Base-by-base conservation (phyloP, 2,329 filamentous ascomycete species). In the Microascus cirrosus region DNA sequence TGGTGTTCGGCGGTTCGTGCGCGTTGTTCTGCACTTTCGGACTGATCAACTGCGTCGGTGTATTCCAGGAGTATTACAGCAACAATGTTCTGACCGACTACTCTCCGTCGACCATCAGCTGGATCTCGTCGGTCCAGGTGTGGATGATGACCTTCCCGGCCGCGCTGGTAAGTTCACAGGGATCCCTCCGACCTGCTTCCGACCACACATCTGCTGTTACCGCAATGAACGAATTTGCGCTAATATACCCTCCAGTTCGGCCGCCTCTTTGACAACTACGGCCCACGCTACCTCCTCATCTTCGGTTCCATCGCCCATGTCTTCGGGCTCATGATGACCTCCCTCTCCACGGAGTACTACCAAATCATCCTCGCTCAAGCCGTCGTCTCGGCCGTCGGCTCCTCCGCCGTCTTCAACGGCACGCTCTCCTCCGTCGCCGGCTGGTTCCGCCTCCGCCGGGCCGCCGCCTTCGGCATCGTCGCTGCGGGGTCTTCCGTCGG, bases 241-340 rank as follows among this genome's bases (percentile, higher is more conserved):
- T 18, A 52, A n/a, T 53, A 56, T n/a, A 53, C 22, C 57, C 53
- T 32, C 28, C 59, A 68, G 59, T 83, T 73, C 55, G 86, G 87
- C 1, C 81, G 79, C 48, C 53, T 86, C 12, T 87, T 81, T 63
- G 86, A 90, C 67, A 80, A 75, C 61, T 81, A 82, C 61, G 86
- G 86, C 1, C 83, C 86, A 0, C 75, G 76, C 45, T 79, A 74
- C 59, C 71, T 89, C 3, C 70, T 86, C 15, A 61, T 78, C 20
- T 63, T 70, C 56, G 83, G 83, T 34, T 77, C 76, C 4, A 63
- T 84, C 59, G 66, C 79, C 59, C 81, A 85, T 67, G 74, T 87
- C 61, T 80, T 87, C 53, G 80, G 82, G 25, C 68, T 87, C 20
- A 85, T 87, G 81, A 85, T 87, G 82, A 74, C 78, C 0, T 81